These are phyloP conservation scores for Wickerhamiella dianesei DNA, from an alignment of 805 yeast genomes.

Conservation along the genomic window DNA sequence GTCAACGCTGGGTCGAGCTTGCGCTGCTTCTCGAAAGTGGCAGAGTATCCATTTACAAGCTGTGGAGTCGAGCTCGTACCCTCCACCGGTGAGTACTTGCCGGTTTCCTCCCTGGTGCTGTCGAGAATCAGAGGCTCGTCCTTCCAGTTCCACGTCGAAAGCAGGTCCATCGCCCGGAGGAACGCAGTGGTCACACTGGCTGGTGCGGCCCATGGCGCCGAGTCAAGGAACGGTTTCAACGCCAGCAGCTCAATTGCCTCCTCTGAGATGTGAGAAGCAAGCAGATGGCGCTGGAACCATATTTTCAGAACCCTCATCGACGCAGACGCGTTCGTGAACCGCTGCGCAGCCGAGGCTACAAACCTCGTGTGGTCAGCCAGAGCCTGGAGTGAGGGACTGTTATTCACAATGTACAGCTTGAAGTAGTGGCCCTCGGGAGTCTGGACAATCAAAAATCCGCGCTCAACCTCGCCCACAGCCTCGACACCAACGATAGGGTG, in stretches of 20 bases:
- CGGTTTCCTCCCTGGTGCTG: slow-evolving; percentile 17
- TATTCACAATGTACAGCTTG: slow-evolving; percentile 53
- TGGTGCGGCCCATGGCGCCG: slow-evolving; percentile 74
- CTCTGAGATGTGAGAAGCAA: slow-evolving; percentile 58
- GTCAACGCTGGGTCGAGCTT: slow-evolving; percentile 70
- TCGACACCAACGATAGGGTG: slow-evolving; percentile 53
- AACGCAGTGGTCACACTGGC: slow-evolving; percentile 71
- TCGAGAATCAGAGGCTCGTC: slow-evolving; percentile 76
- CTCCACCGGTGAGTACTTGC: slow-evolving; percentile 2
- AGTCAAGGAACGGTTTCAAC: slow-evolving; percentile 71
- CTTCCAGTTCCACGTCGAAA: slow-evolving; percentile 89
- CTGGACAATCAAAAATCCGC: slow-evolving; percentile 32
- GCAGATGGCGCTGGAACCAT: slow-evolving; percentile 78
- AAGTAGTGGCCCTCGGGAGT: slow-evolving; percentile 89
- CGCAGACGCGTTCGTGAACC: slow-evolving; percentile 61
- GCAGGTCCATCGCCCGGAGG: slow-evolving; percentile 51
- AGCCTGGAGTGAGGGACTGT: slow-evolving; percentile 24
- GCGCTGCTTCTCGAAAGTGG: slow-evolving; percentile 55
- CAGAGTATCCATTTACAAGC: slow-evolving; percentile 29
- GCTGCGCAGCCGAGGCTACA: slow-evolving; percentile 52
- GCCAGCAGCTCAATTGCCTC: slow-evolving; percentile 75
- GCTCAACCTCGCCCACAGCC: slow-evolving; percentile 23
- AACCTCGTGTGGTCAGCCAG: slow-evolving; percentile 67
- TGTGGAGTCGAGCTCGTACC: slow-evolving; percentile 8
- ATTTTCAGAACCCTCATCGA: slow-evolving; percentile 73